Evolutionary conservation across 2,329 filamentous ascomycete genomes (phyloP).

Genomic region (Pseudopithomyces maydicus): DNA sequence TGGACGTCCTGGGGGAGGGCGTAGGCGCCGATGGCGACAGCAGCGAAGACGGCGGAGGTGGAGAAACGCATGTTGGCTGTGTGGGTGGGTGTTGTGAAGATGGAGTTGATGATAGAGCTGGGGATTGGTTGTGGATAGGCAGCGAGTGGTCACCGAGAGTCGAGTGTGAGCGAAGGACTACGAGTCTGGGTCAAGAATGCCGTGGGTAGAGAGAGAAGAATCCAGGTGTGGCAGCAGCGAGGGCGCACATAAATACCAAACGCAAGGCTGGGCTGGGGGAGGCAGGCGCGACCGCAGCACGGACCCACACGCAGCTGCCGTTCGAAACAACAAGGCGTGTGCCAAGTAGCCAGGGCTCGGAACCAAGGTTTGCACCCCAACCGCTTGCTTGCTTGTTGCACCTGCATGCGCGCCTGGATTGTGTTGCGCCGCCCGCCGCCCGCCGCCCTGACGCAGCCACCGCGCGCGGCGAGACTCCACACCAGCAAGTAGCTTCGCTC

Average conservation of each 20-base stretch:
- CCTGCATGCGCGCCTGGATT: not conserved
- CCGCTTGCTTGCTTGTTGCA: conserved; percentile 1
- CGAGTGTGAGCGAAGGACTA: conserved; percentile 4
- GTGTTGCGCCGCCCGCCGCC: not conserved
- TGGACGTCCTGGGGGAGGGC: conserved; percentile 33
- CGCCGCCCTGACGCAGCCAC: not conserved
- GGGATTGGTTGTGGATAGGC: not conserved
- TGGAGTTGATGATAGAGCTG: conserved; percentile 4
- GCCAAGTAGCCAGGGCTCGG: not conserved
- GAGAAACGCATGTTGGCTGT: conserved; percentile 39
- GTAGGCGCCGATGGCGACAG: conserved; percentile 32
- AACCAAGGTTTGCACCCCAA: not conserved
- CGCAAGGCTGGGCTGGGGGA: not conserved
- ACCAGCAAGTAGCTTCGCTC: not conserved
- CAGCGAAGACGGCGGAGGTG: conserved; percentile 29
- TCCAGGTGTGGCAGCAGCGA: conserved; percentile 5
- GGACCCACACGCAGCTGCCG: conserved; percentile 5
- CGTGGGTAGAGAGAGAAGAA: not conserved
- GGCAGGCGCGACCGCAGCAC: conserved; percentile 1
- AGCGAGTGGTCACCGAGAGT: conserved; percentile 5
- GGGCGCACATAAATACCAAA: conserved; percentile 1
- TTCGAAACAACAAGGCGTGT: conserved; percentile 8
- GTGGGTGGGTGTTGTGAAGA: conserved; percentile 10
- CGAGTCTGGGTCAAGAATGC: not conserved
- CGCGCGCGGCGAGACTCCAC: not conserved